A percentile compares a stretch with the other conserved stretches of the same genome.
phyloP scores from a whole-genome alignment of 805 yeast species.

The Blastobotrys chiropterorum region DNA sequence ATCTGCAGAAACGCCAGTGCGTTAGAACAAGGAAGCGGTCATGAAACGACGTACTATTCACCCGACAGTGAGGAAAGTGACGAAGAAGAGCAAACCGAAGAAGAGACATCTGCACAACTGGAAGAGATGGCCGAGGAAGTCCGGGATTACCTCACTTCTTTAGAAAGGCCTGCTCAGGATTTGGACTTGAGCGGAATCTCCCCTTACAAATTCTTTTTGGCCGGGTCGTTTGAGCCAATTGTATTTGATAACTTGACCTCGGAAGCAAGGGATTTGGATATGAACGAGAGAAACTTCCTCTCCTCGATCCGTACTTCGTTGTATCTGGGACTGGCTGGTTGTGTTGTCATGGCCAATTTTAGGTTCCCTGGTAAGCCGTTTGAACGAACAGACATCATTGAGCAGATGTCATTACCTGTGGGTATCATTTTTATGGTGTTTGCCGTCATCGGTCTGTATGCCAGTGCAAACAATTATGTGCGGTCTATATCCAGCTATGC shows the following conservation, averaged over 20 bases:
- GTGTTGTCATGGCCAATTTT: constrained; percentile 17
- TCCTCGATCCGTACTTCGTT: constrained; percentile 19
- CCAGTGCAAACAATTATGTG: constrained; percentile 22
- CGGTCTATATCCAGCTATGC: constrained; percentile 17
- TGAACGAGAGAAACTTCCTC: constrained; percentile 28
- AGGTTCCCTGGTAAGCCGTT: too few species aligned
- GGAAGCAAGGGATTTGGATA: constrained; percentile 30
- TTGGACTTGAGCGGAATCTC: constrained; percentile 1
- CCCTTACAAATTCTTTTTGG: constrained; percentile 15
- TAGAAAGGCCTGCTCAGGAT: constrained; percentile 1
- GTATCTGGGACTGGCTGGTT: constrained; percentile 24
- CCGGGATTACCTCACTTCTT: too few species aligned
- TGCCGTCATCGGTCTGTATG: not conserved
- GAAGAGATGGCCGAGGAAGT: too few species aligned
- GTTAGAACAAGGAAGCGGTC: too few species aligned
- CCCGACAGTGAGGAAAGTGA: too few species aligned
- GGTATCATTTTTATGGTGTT: not conserved
- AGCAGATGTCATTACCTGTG: too few species aligned
- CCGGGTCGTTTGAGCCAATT: constrained; percentile 17
- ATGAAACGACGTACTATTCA: too few species aligned
- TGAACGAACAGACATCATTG: too few species aligned
- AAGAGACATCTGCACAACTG: too few species aligned
- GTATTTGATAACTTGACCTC: constrained; percentile 24
- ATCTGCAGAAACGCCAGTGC: too few species aligned
- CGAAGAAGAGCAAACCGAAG: too few species aligned